Evolutionary conservation across 2,329 filamentous ascomycete species (phyloP), one percentile per base, ranked within the genome.

Genomic region (Neofusicoccum sp.): DNA sequence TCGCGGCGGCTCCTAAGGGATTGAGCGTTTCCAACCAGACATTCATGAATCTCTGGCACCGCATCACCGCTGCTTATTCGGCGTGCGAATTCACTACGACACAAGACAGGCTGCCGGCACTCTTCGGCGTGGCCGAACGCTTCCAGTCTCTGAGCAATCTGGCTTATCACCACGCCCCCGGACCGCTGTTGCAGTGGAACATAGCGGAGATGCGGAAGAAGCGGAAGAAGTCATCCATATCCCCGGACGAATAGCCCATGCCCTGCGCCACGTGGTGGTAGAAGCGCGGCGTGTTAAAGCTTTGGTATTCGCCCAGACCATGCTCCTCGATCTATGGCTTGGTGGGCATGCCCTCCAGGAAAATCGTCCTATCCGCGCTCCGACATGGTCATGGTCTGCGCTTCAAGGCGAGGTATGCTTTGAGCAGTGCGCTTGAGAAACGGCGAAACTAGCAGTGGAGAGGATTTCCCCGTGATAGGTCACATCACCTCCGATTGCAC

Each of bases 201-300:
- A 82, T 81, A 4, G 82, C 84, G 61, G 68, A 79, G 68, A 80
- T 79, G 31, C 76, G 75, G 73, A 85, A 85, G 69, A 76, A 79
- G 51, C 82, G 76, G 64, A 81, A 78, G 62, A 79, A 81, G 1
- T 68, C 65, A 60, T 81, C 77, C 6, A 80, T 66, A 57, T 75
- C 62, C 0, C 62, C 48, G 2, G 69, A 59, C 0, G 69, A 62
- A 0, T 72, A 64, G 4, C 68, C 63, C 78, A 82, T 80, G 0
- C 77, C 80, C 24, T 68, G 12, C 3, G 71, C 69, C 3, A 82
- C 76, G 45, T 80, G 73, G 45, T 80, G 71, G 68, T 82, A 82
- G 73, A 82, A 82, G 9, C 77, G 68, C 8, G 76, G 73, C 6
- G 74, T 78, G 65, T 78, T 80, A 12, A 75, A 74, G n/a, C 72